Base-by-base conservation (phyloP, 2,329 filamentous ascomycete species). In the Macrophomina phaseolina region DNA sequence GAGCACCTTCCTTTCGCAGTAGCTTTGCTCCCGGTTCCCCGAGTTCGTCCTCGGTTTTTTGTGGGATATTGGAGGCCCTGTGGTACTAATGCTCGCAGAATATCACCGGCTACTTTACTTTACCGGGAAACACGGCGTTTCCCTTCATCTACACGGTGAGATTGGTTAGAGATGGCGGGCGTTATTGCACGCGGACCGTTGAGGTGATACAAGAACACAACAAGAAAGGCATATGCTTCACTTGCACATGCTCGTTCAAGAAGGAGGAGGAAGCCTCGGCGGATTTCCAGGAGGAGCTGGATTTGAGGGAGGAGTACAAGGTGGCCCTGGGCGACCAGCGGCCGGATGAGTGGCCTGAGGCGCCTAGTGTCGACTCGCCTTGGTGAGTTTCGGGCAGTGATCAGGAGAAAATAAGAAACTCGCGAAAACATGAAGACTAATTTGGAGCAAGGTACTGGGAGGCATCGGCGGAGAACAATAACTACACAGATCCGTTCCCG, bases 201-300 rank as follows among this genome's bases (percentile, higher is more conserved):
- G 84, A 84, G 52, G 85, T 83, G 1, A 82, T 80, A 0, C 84
- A 87, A 71, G 76, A 77, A 8, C 75, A 79, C 49, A 73, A 73
- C n/a, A 73, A 80, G 70, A 49, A 23, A 11, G 76, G 80, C 7
- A 76, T 82, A 63, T 84, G 82, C 76, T 86, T 86, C 73, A 85
- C 82, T 0, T 82, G 82, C 64, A 79, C 83, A 1, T 82, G 80
- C 68, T 85, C 82, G 3, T 86, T 86, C 77, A 86, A 86, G 70
- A 79, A 76, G 3, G 73, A 78, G 9, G 83, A 83, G 67, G 51
- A 65, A 65, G 74, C 45, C 38, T 71, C 65, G 18, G 72, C 73
- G 51, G 73, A 79, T 28, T 68, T 74, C 2, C 80, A 82, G 71
- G 73, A 79, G 5, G 51, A 65, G 1, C 53, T 77, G 8, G 68